Evolutionary conservation across 1,284 basidiomycete species (phyloP), one percentile per base, ranked within the genome.

Genomic region (Exsudoporus floridanus): DNA sequence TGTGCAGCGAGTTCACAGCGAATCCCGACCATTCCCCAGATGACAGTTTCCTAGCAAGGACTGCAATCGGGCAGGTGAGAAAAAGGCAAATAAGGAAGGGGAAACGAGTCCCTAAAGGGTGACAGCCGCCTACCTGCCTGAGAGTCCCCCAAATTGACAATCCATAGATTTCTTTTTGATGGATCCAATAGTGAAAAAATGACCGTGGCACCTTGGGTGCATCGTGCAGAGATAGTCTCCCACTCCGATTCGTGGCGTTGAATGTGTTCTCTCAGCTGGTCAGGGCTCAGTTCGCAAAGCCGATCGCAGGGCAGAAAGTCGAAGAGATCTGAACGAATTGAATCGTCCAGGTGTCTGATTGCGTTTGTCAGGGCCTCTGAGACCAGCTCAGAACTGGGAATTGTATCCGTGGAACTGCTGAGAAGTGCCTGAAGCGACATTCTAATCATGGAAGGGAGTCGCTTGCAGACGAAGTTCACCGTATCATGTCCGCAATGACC

Each of bases 81-180:
- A 28, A 23, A 42, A 6, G 27, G 18, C 23, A 8, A 49, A 40
- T 56, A 60, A 64, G 66, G 53, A 28, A 28, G 30, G 37, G 4
- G 28, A n/a, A 40, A 46, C 19, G 10, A 39, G 7, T 36, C 16
- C 12, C 19, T 12, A 25, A 49, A 34, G 35, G 30, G 34, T 36
- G 39, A 49, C 14, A 37, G 42, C 33, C 45, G 28, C 71, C 42
- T 60, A 84, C 84, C 80, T 67, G 84, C 84, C 62, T 78, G 77
- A 59, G 82, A 83, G 64, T 87, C 80, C 14, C 84, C 84, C 31
- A 88, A 70, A 65, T 82, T 85, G n/a, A 78, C 80, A 35, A 86
- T 71, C 84, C 84, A 87, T 12, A 88, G 56, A 56, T 82, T 76
- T 46, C 69, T 72, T 46, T 68, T 74, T 10, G 62, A 56, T 5